Conservation (phyloP, 768 basidiomycete genomes). For the Ramaria sp. region DNA sequence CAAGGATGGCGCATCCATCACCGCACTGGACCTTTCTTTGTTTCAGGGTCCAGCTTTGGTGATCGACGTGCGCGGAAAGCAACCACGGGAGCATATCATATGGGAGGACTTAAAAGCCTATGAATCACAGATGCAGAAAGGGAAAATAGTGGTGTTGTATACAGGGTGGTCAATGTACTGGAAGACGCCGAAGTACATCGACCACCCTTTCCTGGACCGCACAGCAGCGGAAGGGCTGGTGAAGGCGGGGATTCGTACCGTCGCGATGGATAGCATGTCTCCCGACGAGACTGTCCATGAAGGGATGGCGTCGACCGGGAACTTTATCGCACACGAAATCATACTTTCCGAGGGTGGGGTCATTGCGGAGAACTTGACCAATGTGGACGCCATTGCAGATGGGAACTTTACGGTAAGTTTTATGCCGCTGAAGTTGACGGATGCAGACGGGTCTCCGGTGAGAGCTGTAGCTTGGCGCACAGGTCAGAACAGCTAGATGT, state of each 20-base stretch:
- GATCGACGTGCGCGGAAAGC: slow-evolving; percentile 40
- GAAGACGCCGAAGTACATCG: slow-evolving; percentile 38
- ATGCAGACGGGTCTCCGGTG: slow-evolving; percentile 60
- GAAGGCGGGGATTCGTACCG: slow-evolving; percentile 39
- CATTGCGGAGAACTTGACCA: slow-evolving; percentile 63
- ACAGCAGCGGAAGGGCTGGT: slow-evolving; percentile 42
- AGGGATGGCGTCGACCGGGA: slow-evolving; percentile 23
- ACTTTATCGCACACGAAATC: slow-evolving; percentile 45
- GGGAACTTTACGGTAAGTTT: slow-evolving; percentile 38
- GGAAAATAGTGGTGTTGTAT: slow-evolving; percentile 41
- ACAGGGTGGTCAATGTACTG: slow-evolving; percentile 62
- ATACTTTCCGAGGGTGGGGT: slow-evolving; percentile 51
- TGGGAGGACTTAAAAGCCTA: slow-evolving; percentile 39
- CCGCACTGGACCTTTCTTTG: slow-evolving; percentile 42
- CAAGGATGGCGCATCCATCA: slow-evolving; percentile 42
- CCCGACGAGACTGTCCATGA: slow-evolving; percentile 47
- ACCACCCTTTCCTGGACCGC: slow-evolving; percentile 54
- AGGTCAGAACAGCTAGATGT: background rate
- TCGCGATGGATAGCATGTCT: slow-evolving; percentile 56
- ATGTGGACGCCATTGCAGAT: slow-evolving; percentile 32
- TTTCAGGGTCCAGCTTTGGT: slow-evolving; percentile 47
- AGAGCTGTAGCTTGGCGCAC: slow-evolving; percentile 52
- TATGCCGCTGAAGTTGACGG: slow-evolving; percentile 46
- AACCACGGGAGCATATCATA: slow-evolving; percentile 35
- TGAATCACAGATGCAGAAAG: slow-evolving; percentile 27